A percentile compares a stretch with the other conserved stretches of the same genome.
Evolutionary conservation across 164 flowering plant species (phyloP).

Genomic region (Stephania cephalantha): DNA sequence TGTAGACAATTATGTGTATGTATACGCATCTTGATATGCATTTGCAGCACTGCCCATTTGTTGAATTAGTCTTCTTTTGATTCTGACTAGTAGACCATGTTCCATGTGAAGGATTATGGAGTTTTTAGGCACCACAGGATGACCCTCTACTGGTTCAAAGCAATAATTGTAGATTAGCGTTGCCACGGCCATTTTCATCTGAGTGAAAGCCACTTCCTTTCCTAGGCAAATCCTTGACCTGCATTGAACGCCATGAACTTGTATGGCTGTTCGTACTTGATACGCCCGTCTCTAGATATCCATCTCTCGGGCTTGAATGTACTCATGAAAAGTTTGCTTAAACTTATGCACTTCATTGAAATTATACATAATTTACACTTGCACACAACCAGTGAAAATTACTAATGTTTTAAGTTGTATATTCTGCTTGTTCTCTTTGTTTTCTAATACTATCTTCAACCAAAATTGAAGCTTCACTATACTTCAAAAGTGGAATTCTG

Average conservation of each 20-base stretch:
- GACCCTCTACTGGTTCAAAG: slow-evolving; percentile 33
- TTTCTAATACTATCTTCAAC: too few relatives aligned
- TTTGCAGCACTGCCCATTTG: background rate
- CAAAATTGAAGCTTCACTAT: too few relatives aligned
- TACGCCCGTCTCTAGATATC: slow-evolving; percentile 31
- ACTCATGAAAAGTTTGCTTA: slow-evolving; percentile 12
- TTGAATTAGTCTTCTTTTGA: slow-evolving; percentile 9
- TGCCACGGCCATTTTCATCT: slow-evolving; percentile 49
- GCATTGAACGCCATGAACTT: slow-evolving; percentile 44
- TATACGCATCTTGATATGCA: background rate
- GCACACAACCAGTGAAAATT: too few relatives aligned
- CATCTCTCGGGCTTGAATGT: slow-evolving; percentile 54
- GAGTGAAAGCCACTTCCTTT: slow-evolving; percentile 48
- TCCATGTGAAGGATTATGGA: slow-evolving; percentile 51
- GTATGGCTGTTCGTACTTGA: slow-evolving; percentile 27
- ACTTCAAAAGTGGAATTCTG: too few relatives aligned
- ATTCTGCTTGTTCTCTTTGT: too few relatives aligned
- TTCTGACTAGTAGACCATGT: slow-evolving; percentile 36
- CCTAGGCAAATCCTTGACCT: slow-evolving; percentile 52
- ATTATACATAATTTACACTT: too few relatives aligned
- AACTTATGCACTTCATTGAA: too few relatives aligned
- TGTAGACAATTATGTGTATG: too few relatives aligned
- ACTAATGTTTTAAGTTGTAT: too few relatives aligned
- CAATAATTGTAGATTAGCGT: slow-evolving; percentile 40
- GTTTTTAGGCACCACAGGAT: slow-evolving; percentile 38